phyloP scores from a whole-genome alignment of 1,284 basidiomycete species.

The Cutaneotrichosporon sp. region DNA sequence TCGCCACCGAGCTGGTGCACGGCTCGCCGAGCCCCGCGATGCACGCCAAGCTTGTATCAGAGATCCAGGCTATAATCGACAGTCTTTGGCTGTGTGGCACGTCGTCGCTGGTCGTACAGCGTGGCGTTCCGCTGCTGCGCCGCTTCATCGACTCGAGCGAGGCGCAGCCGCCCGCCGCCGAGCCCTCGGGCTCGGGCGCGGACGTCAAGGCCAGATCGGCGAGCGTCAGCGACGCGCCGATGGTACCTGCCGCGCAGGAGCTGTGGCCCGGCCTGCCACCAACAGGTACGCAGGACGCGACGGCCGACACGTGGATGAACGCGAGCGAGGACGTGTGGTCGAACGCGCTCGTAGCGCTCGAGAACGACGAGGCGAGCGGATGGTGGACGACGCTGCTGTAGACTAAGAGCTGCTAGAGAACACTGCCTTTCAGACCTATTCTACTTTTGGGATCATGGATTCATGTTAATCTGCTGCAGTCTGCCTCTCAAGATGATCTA shows the following conservation, averaged over 20 bases:
- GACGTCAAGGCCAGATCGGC: not conserved
- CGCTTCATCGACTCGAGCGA: slow-evolving; percentile 24
- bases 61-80: slow-evolving; percentile 24
- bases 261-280: slow-evolving; percentile 21
- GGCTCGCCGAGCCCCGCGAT: slow-evolving; percentile 24
- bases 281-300: slow-evolving; percentile 5
- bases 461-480: too few relatives aligned
- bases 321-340: slow-evolving; percentile 28
- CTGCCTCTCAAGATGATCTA: too few relatives aligned
- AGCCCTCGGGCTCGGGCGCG: not conserved
- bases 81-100: slow-evolving; percentile 26
- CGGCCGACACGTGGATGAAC: slow-evolving; percentile 19
- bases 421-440: too few relatives aligned
- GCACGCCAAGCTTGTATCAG: slow-evolving; percentile 20
- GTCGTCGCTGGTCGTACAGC: slow-evolving; percentile 28
- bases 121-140: slow-evolving; percentile 22
- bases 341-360: slow-evolving; percentile 26
- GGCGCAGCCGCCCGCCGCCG: not conserved
- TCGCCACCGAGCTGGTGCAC: slow-evolving; percentile 34
- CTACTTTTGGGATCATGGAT: not conserved
- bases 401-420: not conserved
- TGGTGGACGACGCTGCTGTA: slow-evolving; percentile 29
- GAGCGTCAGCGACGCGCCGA: slow-evolving; percentile 8
- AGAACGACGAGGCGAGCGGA: slow-evolving; percentile 27
- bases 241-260: slow-evolving; percentile 19